A percentile compares a stretch with the other conserved stretches of the same genome.
phyloP scores from a whole-genome alignment of 495 filamentous ascomycete species.

The Penicillium chermesinum region DNA sequence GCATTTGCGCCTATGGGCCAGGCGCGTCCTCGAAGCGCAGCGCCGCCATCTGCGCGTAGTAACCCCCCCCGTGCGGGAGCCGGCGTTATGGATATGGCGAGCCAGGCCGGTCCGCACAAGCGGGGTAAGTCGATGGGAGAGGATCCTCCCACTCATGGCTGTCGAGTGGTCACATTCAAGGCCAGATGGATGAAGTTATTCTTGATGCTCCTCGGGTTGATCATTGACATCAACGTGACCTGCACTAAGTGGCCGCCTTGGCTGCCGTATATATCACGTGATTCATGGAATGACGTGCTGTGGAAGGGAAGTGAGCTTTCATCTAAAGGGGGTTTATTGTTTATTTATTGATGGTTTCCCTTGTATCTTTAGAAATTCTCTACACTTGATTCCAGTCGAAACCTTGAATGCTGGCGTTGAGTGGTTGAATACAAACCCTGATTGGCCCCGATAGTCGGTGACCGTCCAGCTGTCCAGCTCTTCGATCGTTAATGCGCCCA shows the following conservation, averaged over 20 bases:
- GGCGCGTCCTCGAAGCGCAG: conserved; percentile 55
- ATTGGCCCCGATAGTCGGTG: not conserved
- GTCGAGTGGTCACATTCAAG: conserved; percentile 35
- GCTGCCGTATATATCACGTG: conserved; percentile 20
- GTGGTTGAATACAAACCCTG: not conserved
- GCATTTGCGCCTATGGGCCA: conserved; percentile 72
- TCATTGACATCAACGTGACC: conserved; percentile 36
- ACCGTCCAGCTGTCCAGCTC: not conserved
- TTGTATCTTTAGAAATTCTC: not conserved
- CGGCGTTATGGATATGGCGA: conserved; percentile 61
- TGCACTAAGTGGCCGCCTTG: conserved; percentile 36
- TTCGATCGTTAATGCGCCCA: too few relatives aligned
- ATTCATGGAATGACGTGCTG: conserved; percentile 30
- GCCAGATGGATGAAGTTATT: conserved; percentile 12
- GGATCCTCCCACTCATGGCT: conserved; percentile 77
- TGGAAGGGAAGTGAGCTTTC: conserved; percentile 22
- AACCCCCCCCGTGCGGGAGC: conserved; percentile 61
- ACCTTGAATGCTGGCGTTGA: not conserved
- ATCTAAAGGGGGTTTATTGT: conserved; percentile 3
- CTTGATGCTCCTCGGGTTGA: conserved; percentile 20
- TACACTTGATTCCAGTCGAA: not conserved
- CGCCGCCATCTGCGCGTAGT: conserved; percentile 58
- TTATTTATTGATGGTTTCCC: not conserved
- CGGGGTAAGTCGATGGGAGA: conserved; percentile 66
- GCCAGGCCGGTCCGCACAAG: conserved; percentile 57